Percentiles rank a stretch among this genome's conserved stretches.
phyloP scores from a whole-genome alignment of 164 flowering plant genomes.

The Tinospora cordifolia region DNA sequence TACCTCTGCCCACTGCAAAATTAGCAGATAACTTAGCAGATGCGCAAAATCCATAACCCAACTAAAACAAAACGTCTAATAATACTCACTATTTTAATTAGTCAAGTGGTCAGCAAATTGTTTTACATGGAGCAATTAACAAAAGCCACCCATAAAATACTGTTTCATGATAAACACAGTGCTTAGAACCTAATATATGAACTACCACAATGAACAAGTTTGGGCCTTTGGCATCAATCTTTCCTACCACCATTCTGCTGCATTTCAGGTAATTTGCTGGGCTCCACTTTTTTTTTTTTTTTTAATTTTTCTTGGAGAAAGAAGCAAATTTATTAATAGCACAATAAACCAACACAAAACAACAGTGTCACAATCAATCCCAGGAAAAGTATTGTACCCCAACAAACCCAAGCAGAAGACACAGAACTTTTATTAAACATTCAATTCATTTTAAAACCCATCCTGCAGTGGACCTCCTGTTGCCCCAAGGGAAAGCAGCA shows the following conservation, averaged over 20 bases:
- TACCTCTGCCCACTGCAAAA: slow-evolving; percentile 97
- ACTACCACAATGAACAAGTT: not conserved
- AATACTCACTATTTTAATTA: not conserved
- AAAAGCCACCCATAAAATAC: not conserved
- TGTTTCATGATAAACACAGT: not conserved
- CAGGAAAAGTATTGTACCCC: too few species aligned
- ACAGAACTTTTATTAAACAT: too few species aligned
- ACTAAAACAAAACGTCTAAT: not conserved
- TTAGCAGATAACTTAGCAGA: slow-evolving; percentile 2
- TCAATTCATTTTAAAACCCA: too few species aligned
- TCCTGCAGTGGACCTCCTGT: too few species aligned
- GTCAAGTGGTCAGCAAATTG: not conserved
- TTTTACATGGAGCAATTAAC: not conserved
- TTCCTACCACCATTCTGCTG: not conserved
- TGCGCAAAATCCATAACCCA: not conserved
- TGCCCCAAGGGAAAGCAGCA: too few species aligned
- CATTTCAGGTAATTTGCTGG: not conserved
- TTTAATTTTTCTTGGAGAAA: too few species aligned
- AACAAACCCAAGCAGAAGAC: too few species aligned
- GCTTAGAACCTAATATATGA: not conserved
- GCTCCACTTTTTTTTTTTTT: too few species aligned
- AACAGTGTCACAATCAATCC: too few species aligned
- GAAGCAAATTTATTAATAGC: not conserved
- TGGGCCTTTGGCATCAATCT: not conserved
- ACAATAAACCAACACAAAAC: too few species aligned